phyloP scores from a whole-genome alignment of 495 filamentous ascomycete genomes.

The Penicillium paradoxum region DNA sequence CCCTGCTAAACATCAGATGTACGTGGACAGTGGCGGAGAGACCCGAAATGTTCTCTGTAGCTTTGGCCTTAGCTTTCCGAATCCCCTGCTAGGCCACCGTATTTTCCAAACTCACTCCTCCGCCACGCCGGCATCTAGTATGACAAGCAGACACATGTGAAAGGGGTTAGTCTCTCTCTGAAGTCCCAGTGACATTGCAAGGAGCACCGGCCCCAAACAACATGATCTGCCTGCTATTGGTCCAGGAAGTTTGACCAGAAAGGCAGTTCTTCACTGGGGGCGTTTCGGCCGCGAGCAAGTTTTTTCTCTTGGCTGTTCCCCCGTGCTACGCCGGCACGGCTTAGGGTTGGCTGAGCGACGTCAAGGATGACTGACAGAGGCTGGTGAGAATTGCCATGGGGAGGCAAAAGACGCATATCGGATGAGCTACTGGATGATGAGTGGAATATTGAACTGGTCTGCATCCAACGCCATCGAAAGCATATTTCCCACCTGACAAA shows the following conservation, averaged over 20 bases:
- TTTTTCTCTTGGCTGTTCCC: slow-evolving; percentile 11
- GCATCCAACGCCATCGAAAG: slow-evolving; percentile 16
- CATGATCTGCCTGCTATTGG: background rate
- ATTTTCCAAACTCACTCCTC: slow-evolving; percentile 4
- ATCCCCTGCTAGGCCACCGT: slow-evolving; percentile 12
- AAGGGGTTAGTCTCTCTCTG: slow-evolving; percentile 19
- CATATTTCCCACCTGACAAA: slow-evolving; percentile 12
- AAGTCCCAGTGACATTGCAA: slow-evolving; percentile 17
- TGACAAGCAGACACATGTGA: slow-evolving; percentile 21
- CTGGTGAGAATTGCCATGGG: slow-evolving; percentile 6
- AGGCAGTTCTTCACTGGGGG: slow-evolving; percentile 12
- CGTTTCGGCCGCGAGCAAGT: slow-evolving; percentile 17
- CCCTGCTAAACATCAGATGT: background rate
- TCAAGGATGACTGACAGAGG: slow-evolving; percentile 14
- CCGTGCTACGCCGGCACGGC: slow-evolving; percentile 12
- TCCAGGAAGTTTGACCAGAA: slow-evolving; percentile 16
- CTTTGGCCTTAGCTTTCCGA: background rate
- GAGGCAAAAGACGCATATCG: slow-evolving; percentile 1
- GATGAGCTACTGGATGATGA: slow-evolving; percentile 1
- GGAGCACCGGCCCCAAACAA: background rate
- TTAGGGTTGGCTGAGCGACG: slow-evolving; percentile 18
- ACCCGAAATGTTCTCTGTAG: background rate
- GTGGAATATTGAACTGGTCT: slow-evolving; percentile 9
- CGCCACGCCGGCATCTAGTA: slow-evolving; percentile 14
- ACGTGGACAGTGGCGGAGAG: background rate